Conservation (phyloP, 345 rosid species). For the Linum lewisii region DNA sequence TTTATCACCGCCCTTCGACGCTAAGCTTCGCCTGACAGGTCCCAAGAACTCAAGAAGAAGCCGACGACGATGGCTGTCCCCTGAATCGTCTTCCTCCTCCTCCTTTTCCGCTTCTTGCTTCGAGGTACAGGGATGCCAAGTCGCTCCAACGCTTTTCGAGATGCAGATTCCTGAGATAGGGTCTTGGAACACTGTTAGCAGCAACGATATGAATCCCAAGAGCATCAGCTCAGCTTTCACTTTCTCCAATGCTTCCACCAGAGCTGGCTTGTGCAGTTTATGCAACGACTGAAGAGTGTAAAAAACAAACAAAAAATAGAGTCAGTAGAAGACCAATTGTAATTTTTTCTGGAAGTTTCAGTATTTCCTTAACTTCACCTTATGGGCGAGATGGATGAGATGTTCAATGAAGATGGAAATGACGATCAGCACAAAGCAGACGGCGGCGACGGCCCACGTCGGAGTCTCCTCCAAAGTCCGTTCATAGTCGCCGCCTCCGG, state of each 20-base stretch:
- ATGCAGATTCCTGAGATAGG: neutral
- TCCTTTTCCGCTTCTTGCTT: neutral
- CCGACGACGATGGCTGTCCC: conserved; percentile 18
- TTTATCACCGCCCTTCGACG: conserved; percentile 22
- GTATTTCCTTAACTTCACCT: conserved; percentile 25
- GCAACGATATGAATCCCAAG: conserved; percentile 5
- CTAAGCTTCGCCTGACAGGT: conserved; percentile 40
- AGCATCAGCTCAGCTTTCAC: conserved; percentile 39
- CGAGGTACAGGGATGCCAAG: conserved; percentile 1
- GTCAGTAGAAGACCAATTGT: neutral
- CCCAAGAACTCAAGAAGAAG: conserved; percentile 34
- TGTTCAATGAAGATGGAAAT: conserved; percentile 69
- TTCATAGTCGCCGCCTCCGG: conserved; percentile 10
- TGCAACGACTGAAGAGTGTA: conserved; percentile 52
- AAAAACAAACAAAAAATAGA: neutral
- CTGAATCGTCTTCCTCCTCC: neutral
- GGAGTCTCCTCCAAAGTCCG: conserved; percentile 57
- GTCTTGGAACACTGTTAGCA: neutral
- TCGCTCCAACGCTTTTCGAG: neutral
- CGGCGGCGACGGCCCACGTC: conserved; percentile 91
- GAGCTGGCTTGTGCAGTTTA: conserved; percentile 52
- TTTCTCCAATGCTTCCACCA: conserved; percentile 83
- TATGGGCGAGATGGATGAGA: conserved; percentile 44
- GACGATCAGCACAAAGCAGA: conserved; percentile 54
- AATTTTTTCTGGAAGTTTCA: conserved; percentile 9